Percentiles rank a stretch among this genome's conserved stretches.
Conservation (phyloP, 2,329 filamentous ascomycete genomes). For the Thermoascus crustaceus region DNA sequence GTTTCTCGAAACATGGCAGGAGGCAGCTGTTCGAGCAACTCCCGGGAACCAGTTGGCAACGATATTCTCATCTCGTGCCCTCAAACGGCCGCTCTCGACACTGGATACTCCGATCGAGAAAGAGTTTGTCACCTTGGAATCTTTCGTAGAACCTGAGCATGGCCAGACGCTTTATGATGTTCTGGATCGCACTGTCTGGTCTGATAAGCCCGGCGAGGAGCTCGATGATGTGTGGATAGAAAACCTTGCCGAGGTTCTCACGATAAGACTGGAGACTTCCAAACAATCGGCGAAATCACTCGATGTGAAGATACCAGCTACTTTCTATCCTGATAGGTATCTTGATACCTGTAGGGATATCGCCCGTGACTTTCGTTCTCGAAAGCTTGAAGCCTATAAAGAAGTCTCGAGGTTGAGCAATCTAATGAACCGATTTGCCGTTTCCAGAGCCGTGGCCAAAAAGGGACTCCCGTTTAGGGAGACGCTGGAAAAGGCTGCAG, state of each 20-base stretch:
- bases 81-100: conserved; percentile 26
- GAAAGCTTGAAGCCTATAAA: conserved; percentile 25
- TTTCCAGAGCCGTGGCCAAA: conserved; percentile 12
- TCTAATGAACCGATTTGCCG: conserved; percentile 23
- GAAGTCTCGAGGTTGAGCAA: conserved; percentile 25
- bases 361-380: conserved; percentile 39
- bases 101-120: conserved; percentile 23
- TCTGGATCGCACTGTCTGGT: conserved; percentile 45
- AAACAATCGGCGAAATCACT: conserved; percentile 29
- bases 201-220: conserved; percentile 29
- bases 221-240: conserved; percentile 42
- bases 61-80: conserved; percentile 40
- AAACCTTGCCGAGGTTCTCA: conserved; percentile 47
- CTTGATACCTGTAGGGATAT: conserved; percentile 43
- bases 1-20: conserved; percentile 45
- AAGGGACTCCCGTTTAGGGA: conserved; percentile 20
- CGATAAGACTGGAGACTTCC: conserved; percentile 37
- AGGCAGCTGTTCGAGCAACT: conserved; percentile 35
- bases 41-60: conserved; percentile 35
- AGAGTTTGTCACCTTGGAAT: conserved; percentile 32
- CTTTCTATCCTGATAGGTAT: conserved; percentile 54
- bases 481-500: conserved; percentile 29
- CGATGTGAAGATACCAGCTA: conserved; percentile 44
- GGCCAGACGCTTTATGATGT: conserved; percentile 46
- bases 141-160: conserved; percentile 29